Base-by-base conservation (phyloP, 2,329 filamentous ascomycete species). In the Fusarium odoratissimum region DNA sequence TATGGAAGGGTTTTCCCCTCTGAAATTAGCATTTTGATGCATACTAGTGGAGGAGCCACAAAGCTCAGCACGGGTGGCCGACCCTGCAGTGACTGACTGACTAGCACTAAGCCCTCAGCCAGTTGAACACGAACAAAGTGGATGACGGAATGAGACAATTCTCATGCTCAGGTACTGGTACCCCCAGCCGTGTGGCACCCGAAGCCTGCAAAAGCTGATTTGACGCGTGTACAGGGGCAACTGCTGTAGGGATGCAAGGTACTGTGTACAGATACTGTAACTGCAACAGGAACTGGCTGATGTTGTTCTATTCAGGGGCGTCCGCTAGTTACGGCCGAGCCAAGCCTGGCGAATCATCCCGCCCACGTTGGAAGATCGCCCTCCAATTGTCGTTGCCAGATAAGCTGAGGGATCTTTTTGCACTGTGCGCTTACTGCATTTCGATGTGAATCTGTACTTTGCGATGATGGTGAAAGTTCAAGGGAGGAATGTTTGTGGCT, bases 311-410 rank as follows among this genome's bases (percentile, higher is more conserved):
- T 71, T 75, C 75, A 77, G 72, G 75, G 72, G 75, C 58, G 70
- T 60, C 55, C 52, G 40, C 33, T 55, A 57, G 62, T 48, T 37
- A 54, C 31, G 55, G 54, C 37, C 40, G 41, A 69, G 60, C 71
- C 61, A 72, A 70, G 72, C 73, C 71, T 78, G 68, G 52, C 79
- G 79, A 81, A 80, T 81, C 79, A 81, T 76, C 66, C 58, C 60
- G 62, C 78, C 79, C 79, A 81, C 79, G 79, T 81, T 76, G 77
- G 72, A 55, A 78, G 75, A 77, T 78, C 71, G 61, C 21, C 72
- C 33, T 58, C 57, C 42, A 41, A 61, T 65, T 37, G 28, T 35
- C 23, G 16, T 23, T 42, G 56, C 48, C 58, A 72, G 75, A 74
- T 76, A 76, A 77, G 76, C 59, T 65, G 56, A 30, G 30, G 14